A percentile compares a stretch with the other conserved stretches of the same genome.
Evolutionary conservation across 495 filamentous ascomycete species (phyloP).

Genomic region (Aspergillus egyptiacus): DNA sequence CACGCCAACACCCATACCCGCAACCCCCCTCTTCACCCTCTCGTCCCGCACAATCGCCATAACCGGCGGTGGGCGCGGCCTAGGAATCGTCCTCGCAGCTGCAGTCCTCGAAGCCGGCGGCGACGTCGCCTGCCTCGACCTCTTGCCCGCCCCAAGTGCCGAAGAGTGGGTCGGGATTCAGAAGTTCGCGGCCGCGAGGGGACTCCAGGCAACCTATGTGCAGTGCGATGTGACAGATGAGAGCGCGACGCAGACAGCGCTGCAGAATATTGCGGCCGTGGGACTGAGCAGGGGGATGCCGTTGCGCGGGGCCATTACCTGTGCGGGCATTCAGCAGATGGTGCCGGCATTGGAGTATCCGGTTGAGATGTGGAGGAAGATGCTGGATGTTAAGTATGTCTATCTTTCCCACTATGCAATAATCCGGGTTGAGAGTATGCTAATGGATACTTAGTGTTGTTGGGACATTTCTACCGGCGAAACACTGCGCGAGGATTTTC

Average conservation of each 20-base stretch:
- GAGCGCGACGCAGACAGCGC: slow-evolving; percentile 23
- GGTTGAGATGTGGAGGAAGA: slow-evolving; percentile 52
- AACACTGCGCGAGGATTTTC: slow-evolving; percentile 65
- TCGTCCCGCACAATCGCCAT: slow-evolving; percentile 61
- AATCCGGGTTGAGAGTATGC: background rate
- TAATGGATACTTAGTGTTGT: slow-evolving; percentile 40
- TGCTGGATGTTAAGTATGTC: slow-evolving; percentile 58
- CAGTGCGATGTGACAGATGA: slow-evolving; percentile 57
- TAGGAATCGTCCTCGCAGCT: slow-evolving; percentile 53
- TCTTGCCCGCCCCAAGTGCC: slow-evolving; percentile 43
- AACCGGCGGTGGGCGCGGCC: slow-evolving; percentile 64
- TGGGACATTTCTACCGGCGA: slow-evolving; percentile 65
- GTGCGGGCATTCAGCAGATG: slow-evolving; percentile 72
- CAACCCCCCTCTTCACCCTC: slow-evolving; percentile 39
- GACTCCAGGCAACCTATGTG: slow-evolving; percentile 41
- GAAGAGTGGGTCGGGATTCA: slow-evolving; percentile 35
- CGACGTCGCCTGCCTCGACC: slow-evolving; percentile 59
- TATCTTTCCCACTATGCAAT: background rate
- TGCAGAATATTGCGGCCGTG: slow-evolving; percentile 42
- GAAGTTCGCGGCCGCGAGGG: slow-evolving; percentile 44
- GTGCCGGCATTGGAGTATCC: slow-evolving; percentile 59
- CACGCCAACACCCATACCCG: background rate
- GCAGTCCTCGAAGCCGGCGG: slow-evolving; percentile 67
- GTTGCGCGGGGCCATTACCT: slow-evolving; percentile 72
- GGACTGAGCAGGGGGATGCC: slow-evolving; percentile 37